A percentile compares a stretch with the other conserved stretches of the same genome.
Evolutionary conservation across 768 basidiomycete genomes (phyloP).

Genomic region (Psilocybe subaeruginosa): DNA sequence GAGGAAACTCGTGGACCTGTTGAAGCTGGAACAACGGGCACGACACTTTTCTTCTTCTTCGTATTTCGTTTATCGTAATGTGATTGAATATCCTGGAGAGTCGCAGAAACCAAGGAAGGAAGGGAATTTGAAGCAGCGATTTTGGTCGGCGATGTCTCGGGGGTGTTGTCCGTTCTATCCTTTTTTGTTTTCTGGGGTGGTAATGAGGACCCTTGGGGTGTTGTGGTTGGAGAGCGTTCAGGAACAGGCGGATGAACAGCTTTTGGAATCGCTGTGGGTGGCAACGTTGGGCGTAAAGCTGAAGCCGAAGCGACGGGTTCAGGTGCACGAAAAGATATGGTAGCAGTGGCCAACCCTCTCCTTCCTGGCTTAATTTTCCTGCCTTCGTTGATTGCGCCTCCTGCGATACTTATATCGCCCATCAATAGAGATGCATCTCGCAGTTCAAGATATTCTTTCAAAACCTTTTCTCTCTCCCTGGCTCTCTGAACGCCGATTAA

Average conservation of each 20-base stretch:
- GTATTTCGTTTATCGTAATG: background rate
- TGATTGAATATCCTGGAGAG: background rate
- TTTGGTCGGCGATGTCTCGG: background rate
- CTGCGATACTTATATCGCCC: slow-evolving; percentile 8
- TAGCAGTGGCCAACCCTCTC: slow-evolving; percentile 65
- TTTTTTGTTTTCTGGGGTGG: no score
- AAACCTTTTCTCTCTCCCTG: slow-evolving; percentile 65
- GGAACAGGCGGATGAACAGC: background rate
- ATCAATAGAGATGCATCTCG: slow-evolving; percentile 15
- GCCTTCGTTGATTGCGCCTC: background rate
- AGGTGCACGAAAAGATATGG: slow-evolving; percentile 56
- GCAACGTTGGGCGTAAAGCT: background rate
- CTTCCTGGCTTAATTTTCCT: slow-evolving; percentile 47
- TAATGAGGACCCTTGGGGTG: no score
- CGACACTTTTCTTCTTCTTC: background rate
- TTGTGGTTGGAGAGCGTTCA: no score
- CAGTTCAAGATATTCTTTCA: slow-evolving; percentile 54
- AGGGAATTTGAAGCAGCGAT: background rate
- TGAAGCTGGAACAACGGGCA: background rate
- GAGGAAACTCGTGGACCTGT: background rate
- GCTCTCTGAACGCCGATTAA: slow-evolving; percentile 62
- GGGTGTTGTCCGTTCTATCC: no score
- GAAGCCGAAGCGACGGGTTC: slow-evolving; percentile 9
- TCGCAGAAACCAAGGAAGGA: background rate
- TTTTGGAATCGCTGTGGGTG: background rate